Evolutionary conservation across 768 basidiomycete genomes (phyloP), one percentile per base, ranked within the genome.

Genomic region (Termitomyces heimii): DNA sequence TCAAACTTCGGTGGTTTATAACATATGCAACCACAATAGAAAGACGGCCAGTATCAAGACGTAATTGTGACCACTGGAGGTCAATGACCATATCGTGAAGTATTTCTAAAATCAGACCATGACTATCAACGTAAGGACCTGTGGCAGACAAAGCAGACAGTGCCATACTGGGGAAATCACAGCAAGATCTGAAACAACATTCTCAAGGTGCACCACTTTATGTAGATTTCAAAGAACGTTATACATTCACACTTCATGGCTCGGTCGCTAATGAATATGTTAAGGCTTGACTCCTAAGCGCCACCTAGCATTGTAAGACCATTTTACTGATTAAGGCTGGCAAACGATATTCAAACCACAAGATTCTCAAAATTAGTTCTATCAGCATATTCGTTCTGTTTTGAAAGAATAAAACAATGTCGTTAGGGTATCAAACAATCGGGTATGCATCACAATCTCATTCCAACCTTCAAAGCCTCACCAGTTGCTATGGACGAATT

Each of bases 401-500:
- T 18, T 0, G 10, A 26, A 12, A 37, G 13, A 28, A 28, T 35
- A 9, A 34, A 46, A 18, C 37, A 45, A 29, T 42, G 39, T 39
- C 20, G 20, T 39, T 39, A 40, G 35, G 62, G 60, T 61, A 61
- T 63, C 54, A 55, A 55, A 43, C 29, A 51, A 29, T 47, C 29
- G 57, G 62, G 62, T 58, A 58, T 56, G 35, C 7, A 8, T 44
- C 34, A 37, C 22, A 8, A 16, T 20, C 20, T 26, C 9, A 13
- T 16, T n/a, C 12, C 31, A 46, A 46, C 35, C 7, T 16, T 4
- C 28, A 32, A 10, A 8, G 14, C 20, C 29, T 62, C 46, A 80
- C 78, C 78, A 80, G 60, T 63, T 75, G 44, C 67, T 67, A 28
- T 79, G 73, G 63, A 77, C 66, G 3, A 70, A 72, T 59, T 78